A percentile compares a stretch with the other conserved stretches of the same genome.
Conservation (phyloP, 352 stramenopile species). For the Globisporangium rhizosaccharum region DNA sequence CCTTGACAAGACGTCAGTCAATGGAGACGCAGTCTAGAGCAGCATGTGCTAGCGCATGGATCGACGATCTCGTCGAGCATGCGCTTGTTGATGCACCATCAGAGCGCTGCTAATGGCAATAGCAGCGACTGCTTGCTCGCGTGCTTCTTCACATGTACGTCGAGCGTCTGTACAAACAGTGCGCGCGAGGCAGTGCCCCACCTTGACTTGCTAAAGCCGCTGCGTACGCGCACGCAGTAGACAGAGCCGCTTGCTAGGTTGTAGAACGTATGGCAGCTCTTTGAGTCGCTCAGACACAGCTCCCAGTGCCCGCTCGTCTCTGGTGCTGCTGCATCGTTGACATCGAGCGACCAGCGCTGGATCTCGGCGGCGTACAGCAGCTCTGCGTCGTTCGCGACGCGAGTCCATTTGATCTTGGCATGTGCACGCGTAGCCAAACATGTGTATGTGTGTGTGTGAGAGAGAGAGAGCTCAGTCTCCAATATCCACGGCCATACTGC, state of each 20-base stretch:
- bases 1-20: too few species aligned
- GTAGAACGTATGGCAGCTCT: constrained; percentile 23
- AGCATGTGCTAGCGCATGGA: too few species aligned
- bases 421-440: background rate
- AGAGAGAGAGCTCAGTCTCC: background rate
- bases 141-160: background rate
- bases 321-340: background rate
- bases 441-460: background rate
- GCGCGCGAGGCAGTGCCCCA: constrained; percentile 19
- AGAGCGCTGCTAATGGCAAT: too few species aligned
- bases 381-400: constrained; percentile 13
- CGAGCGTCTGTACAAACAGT: constrained; percentile 13
- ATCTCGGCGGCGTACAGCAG: constrained; percentile 31
- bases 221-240: constrained; percentile 31
- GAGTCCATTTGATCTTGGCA: constrained; percentile 27
- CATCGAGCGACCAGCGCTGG: constrained; percentile 7
- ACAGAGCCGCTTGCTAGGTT: constrained; percentile 13
- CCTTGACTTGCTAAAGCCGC: constrained; percentile 18
- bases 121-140: background rate
- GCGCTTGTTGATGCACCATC: too few species aligned
- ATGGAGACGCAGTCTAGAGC: too few species aligned
- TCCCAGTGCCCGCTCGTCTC: constrained; percentile 13
- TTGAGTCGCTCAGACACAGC: constrained; percentile 15
- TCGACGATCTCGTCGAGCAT: too few species aligned
- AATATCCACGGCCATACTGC: background rate